Evolutionary conservation across 2,329 filamentous ascomycete genomes (phyloP).

Genomic region (Meredithiella fracta): DNA sequence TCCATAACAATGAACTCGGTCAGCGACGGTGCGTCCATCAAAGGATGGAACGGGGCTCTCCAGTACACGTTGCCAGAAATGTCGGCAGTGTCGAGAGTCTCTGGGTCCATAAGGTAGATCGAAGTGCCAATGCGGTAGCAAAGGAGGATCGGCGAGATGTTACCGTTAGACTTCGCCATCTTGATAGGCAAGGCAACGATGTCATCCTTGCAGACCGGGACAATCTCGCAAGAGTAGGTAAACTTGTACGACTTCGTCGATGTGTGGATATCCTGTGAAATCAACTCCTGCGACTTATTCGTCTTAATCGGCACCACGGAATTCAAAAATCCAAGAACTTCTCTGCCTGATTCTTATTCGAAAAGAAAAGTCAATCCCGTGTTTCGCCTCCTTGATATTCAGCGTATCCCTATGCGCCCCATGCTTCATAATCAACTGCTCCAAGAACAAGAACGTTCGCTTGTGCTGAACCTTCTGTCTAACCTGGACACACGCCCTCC

Average conservation of each 20-base stretch:
- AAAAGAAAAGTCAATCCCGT: slow-evolving; percentile 95
- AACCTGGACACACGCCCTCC: slow-evolving; percentile 85
- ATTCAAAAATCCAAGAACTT: slow-evolving; percentile 82
- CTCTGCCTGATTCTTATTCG: slow-evolving; percentile 76
- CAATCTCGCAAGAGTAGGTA: slow-evolving; percentile 71
- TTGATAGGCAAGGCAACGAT: slow-evolving; percentile 84
- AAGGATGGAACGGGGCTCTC: slow-evolving; percentile 68
- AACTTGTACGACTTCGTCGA: slow-evolving; percentile 90
- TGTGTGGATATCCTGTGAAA: slow-evolving; percentile 85
- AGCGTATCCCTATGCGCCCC: slow-evolving; percentile 81
- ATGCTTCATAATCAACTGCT: slow-evolving; percentile 93
- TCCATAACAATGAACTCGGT: slow-evolving; percentile 92
- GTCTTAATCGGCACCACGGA: slow-evolving; percentile 62
- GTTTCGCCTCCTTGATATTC: slow-evolving; percentile 94
- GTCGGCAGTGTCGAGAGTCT: slow-evolving; percentile 80
- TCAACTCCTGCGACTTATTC: slow-evolving; percentile 70
- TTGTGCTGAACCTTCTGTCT: slow-evolving; percentile 96
- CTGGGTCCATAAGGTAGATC: slow-evolving; percentile 76
- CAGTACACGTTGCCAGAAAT: slow-evolving; percentile 73
- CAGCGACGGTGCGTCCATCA: slow-evolving; percentile 71
- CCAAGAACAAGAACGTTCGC: slow-evolving; percentile 54
- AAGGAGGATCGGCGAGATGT: slow-evolving; percentile 71
- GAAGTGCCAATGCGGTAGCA: slow-evolving; percentile 82
- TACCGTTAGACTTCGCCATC: slow-evolving; percentile 71
- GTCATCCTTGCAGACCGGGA: slow-evolving; percentile 95